These are phyloP conservation scores for Irpex sp. DNA, from an alignment of 1,284 basidiomycete species.

Conservation along the genomic window DNA sequence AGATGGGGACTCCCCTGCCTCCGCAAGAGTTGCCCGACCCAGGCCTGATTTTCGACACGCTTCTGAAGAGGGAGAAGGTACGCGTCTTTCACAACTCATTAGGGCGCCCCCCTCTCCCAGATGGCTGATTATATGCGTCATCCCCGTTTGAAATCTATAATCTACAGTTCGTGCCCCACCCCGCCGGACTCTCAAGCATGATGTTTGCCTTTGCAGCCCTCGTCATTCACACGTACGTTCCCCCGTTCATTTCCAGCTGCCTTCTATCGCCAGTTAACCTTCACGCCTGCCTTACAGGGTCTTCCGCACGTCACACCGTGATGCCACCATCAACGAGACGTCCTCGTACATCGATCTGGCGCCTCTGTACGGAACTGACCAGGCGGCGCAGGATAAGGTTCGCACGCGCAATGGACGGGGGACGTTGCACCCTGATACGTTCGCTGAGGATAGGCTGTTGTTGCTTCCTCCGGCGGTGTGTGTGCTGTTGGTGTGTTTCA, in stretches of 20 bases:
- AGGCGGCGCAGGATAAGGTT: conserved; percentile 59
- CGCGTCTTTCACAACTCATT: conserved; percentile 12
- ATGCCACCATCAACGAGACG: conserved; percentile 76
- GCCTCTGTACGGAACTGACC: conserved; percentile 73
- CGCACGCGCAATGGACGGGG: conserved; percentile 65
- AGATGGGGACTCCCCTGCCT: conserved; percentile 62
- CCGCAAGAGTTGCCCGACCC: conserved; percentile 70
- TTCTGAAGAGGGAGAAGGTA: conserved; percentile 56
- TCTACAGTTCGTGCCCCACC: conserved; percentile 66
- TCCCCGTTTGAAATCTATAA: not conserved
- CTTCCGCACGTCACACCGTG: conserved; percentile 67
- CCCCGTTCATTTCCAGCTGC: not conserved
- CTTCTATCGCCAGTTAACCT: not conserved
- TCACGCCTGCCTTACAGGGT: conserved; percentile 36
- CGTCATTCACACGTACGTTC: conserved; percentile 67
- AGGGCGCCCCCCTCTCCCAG: not conserved
- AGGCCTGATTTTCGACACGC: conserved; percentile 73
- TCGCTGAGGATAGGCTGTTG: conserved; percentile 76
- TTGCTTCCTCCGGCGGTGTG: conserved; percentile 77
- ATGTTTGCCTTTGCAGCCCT: conserved; percentile 83
- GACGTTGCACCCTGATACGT: conserved; percentile 62
- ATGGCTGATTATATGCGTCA: conserved; percentile 3
- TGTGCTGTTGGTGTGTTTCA: conserved; percentile 75
- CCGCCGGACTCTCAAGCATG: conserved; percentile 71
- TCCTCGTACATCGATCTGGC: conserved; percentile 85